Evolutionary conservation across 345 rosid species (phyloP).

Genomic region (Sonneratia caseolaris): DNA sequence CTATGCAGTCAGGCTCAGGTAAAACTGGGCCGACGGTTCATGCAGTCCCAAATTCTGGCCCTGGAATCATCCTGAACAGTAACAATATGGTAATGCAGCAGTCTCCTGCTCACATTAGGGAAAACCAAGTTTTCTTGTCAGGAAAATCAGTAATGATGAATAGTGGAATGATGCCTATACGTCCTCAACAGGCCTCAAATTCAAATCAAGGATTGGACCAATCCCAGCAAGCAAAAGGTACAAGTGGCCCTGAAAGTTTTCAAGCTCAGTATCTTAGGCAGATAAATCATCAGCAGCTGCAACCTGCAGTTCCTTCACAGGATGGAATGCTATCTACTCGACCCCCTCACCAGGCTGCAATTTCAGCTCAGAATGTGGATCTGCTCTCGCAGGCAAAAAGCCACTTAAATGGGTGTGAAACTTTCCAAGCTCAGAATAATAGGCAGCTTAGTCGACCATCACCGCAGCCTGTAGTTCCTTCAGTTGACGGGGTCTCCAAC

Average conservation of each 20-base stretch:
- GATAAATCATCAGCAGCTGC: constrained; percentile 47
- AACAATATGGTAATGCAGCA: constrained; percentile 47
- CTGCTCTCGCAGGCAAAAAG: constrained; percentile 30
- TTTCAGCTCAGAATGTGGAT: neutral
- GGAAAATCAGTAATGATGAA: constrained; percentile 43
- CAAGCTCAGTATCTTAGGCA: constrained; percentile 66
- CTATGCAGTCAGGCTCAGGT: constrained; percentile 69
- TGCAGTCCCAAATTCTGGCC: constrained; percentile 40
- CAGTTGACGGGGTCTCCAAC: constrained; percentile 37
- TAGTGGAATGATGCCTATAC: constrained; percentile 66
- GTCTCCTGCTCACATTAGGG: constrained; percentile 52
- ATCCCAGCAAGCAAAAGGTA: constrained; percentile 38
- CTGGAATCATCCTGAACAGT: constrained; percentile 34
- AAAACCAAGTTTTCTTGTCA: constrained; percentile 41
- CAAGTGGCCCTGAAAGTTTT: constrained; percentile 37
- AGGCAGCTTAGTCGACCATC: constrained; percentile 57
- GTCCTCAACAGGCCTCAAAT: constrained; percentile 50
- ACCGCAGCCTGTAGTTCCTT: constrained; percentile 40
- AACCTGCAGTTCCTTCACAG: constrained; percentile 37
- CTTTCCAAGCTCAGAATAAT: constrained; percentile 48
- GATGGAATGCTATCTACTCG: constrained; percentile 21
- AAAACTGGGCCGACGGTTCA: constrained; percentile 49
- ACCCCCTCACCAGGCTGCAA: neutral
- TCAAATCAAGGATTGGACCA: constrained; percentile 46
- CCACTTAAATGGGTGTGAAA: constrained; percentile 37